Conservation (phyloP, 768 basidiomycete genomes). For the Daedaleopsis nitida region DNA sequence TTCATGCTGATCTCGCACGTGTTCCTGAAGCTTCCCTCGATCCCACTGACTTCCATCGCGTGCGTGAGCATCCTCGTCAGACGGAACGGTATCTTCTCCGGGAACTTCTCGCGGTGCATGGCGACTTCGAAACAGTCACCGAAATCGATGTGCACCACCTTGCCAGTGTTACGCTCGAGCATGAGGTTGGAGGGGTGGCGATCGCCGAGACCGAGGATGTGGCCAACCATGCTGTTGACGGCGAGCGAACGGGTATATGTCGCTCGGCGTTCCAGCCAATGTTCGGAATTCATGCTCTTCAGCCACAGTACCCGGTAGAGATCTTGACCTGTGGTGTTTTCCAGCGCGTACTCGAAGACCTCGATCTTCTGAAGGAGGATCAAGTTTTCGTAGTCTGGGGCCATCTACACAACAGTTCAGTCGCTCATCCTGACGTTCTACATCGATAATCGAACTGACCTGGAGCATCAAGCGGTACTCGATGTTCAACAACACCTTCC, state of each 20-base stretch:
- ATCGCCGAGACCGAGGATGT: conserved; percentile 97
- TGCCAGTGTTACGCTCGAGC: conserved; percentile 87
- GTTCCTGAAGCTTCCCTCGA: conserved; percentile 94
- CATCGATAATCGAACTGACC: conserved; percentile 39
- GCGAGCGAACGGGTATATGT: conserved; percentile 96
- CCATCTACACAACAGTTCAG: conserved; percentile 68
- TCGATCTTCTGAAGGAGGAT: conserved; percentile 97
- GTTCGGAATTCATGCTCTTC: conserved; percentile 92
- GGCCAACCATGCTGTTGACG: conserved; percentile 98
- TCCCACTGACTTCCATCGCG: conserved; percentile 99
- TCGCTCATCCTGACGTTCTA: not conserved
- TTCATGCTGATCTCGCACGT: conserved; percentile 98
- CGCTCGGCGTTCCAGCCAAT: conserved; percentile 95
- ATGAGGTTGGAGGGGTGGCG: conserved; percentile 96
- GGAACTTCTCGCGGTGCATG: conserved; percentile 98
- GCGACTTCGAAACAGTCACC: conserved; percentile 99
- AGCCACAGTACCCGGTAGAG: conserved; percentile 96
- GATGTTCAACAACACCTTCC: conserved; percentile 96
- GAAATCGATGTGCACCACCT: conserved; percentile 96
- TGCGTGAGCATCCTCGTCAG: conserved; percentile 97
- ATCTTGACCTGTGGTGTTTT: conserved; percentile 98
- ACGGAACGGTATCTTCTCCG: conserved; percentile 97
- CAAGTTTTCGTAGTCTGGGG: conserved; percentile 95
- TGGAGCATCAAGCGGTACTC: conserved; percentile 99
- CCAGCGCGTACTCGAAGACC: conserved; percentile 97